Base-by-base conservation (phyloP, 2,329 filamentous ascomycete species). In the Elsinoe necatrix region DNA sequence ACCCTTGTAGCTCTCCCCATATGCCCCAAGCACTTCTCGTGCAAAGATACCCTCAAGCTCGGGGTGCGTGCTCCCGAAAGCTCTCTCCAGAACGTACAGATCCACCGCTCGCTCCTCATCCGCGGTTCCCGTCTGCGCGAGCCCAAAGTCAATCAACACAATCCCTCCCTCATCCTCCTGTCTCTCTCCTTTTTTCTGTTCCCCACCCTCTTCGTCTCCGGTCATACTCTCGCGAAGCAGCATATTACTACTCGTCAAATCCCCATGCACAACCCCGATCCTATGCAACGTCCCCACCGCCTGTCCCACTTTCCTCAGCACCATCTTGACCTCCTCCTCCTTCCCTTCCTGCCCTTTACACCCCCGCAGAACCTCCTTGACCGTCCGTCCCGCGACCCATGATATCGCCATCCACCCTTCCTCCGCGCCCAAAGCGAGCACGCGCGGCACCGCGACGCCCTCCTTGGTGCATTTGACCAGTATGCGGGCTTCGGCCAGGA, bases 81-180 rank as follows among this genome's bases (percentile, higher is more conserved):
- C 93, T 55, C 93, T 78, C 72, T 98, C 93, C 47, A 98, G 76
- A 9, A 98, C 93, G 71, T 98, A 98, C 56, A 98, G 72, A 75
- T 98, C 93, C 37, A 98, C 93, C 0, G 93, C 93, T 56, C 91
- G 81, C 68, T 98, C 93, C 72, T 98, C 93, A 56, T 96, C 92
- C 62, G 87, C 83, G 16, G 82, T 74, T 60, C 84, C 88, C 72
- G 92, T 86, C 63, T 81, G 85, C 12, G 91, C 90, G 18, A 98
- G 81, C 0, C 93, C 93, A 67, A 98, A 95, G 73, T 98, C 93
- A 68, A 97, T 97, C 35, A 97, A 76, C 20, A 95, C 84, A 58
- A 98, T 80, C 55, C 95, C 86, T 1, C 89, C 91, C 1, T 81
- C 77, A 57, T 80, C 14, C 48, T 57, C 11, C 37, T 29, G 27